Evolutionary conservation across 441 rosid genomes (phyloP).

Genomic region (Omphalea diandra): DNA sequence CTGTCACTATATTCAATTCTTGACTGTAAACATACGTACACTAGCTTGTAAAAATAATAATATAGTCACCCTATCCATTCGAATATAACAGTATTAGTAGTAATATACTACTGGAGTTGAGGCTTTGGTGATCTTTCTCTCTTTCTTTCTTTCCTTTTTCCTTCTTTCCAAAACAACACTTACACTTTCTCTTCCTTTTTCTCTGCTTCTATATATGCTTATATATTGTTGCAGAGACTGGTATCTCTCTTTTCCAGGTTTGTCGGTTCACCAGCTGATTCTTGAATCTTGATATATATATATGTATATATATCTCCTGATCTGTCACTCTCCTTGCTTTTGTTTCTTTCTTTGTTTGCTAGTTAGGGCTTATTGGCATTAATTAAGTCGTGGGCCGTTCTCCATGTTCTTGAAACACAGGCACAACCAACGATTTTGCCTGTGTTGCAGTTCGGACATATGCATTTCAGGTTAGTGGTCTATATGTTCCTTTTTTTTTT

Average conservation of each 20-base stretch:
- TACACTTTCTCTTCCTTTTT: conserved; percentile 4
- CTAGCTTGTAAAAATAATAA: too few species aligned
- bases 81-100: too few species aligned
- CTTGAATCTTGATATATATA: not conserved
- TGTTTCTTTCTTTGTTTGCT: conserved; percentile 3
- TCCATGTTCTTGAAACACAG: too few species aligned
- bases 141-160: conserved; percentile 7
- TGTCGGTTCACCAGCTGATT: conserved; percentile 26
- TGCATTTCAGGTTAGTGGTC: too few species aligned
- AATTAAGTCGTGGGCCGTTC: too few species aligned
- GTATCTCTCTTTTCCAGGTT: conserved; percentile 23
- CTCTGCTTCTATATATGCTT: not conserved
- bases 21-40: not conserved
- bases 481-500: too few species aligned
- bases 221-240: not conserved
- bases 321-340: conserved; percentile 16
- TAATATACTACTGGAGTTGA: too few species aligned
- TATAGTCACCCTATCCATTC: too few species aligned
- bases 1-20: not conserved
- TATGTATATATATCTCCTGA: conserved; percentile 2
- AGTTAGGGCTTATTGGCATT: conserved; percentile 4
- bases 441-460: too few species aligned
- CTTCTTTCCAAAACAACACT: not conserved
- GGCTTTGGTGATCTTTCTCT: too few species aligned
- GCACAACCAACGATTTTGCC: too few species aligned